Evolutionary conservation across 1,284 basidiomycete genomes (phyloP), one percentile per base, ranked within the genome.

Genomic region (Austroboletus novae-zelandiae): DNA sequence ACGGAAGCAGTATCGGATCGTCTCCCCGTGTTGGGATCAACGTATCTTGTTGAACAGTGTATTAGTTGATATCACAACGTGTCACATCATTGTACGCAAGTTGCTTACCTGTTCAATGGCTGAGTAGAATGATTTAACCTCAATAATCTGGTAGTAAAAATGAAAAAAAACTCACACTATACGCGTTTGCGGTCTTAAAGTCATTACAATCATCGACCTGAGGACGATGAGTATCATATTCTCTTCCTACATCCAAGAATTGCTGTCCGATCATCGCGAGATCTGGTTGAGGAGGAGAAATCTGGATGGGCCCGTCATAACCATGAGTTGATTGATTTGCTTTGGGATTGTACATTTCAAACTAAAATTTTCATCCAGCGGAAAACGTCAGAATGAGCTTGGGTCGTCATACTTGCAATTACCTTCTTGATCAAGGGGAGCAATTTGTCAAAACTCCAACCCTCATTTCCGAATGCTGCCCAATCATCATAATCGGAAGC

Each of bases 401-500:
- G 13, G 17, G 15, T 7, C 23, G 35, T 27, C n/a, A 40, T 15
- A 25, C 14, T 5, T 5, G 15, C 1, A 43, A 8, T 17, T 31
- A 77, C 79, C 69, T 79, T 78, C 50, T 72, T 73, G 27, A 80
- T 54, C 10, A 81, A 63, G 0, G 80, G 78, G 7, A 80, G 74
- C 15, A 83, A 1, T 20, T 61, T 43, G 13, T 31, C 23, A 20
- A 58, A 76, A 13, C 77, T 71, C 81, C 81, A 84, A 1, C 81
- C 81, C 15, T 70, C 62, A 53, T 84, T 83, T 0, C 70, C 69
- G 23, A 78, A 64, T 2, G 67, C 56, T 51, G 75, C 73, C 81
- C 81, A 83, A 45, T 75, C 79, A 44, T 83, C 78, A 47, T 76
- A 83, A 57, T 83, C 81, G 1, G 81, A 81, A 5, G 77, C 73